Evolutionary conservation across 1,284 basidiomycete genomes (phyloP), one percentile per base, ranked within the genome.

Genomic region (Cystobasidium sp.): DNA sequence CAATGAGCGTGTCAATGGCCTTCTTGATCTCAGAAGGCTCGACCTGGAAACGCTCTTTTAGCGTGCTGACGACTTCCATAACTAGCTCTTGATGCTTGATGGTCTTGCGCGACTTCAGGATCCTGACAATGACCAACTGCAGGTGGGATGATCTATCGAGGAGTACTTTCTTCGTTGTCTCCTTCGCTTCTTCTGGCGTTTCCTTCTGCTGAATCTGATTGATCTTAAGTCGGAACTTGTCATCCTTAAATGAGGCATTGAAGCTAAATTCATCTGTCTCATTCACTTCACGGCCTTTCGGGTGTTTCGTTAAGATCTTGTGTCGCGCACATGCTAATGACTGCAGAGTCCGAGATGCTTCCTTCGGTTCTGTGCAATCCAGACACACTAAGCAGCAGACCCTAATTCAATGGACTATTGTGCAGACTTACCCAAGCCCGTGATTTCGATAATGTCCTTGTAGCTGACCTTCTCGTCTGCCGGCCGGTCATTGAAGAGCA

Each of bases 131-230:
- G 6, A 94, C 94, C 0, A 94, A 94, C 78, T 98, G 94, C 37
- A 98, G 85, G 66, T 91, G 88, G 76, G 90, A 87, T 75, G 91
- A 90, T 74, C 96, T 88, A 82, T 97, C 94, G 47, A 90, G 87
- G 75, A 95, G 90, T 53, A 98, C 93, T 52, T 90, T 87, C 18
- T 87, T 87, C 79, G 93, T 91, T 8, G 93, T 96, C 76, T 89
- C 87, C 77, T 88, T 87, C 37, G 90, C 89, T 84, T 98, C 96
- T 81, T 97, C 94, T 79, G 93, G 91, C 75, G 92, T 90, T 79
- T 94, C 91, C 81, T 94, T 94, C 59, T 91, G 90, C 83, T 98
- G 96, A 76, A 99, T 97, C 66, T 94, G 93, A 81, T 96, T 97
- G 84, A 99, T 96, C 82, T 93, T 91, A 61, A 99, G 88, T 78